Base-by-base conservation (phyloP, 2,329 filamentous ascomycete genomes). In the Exophiala mesophila region DNA sequence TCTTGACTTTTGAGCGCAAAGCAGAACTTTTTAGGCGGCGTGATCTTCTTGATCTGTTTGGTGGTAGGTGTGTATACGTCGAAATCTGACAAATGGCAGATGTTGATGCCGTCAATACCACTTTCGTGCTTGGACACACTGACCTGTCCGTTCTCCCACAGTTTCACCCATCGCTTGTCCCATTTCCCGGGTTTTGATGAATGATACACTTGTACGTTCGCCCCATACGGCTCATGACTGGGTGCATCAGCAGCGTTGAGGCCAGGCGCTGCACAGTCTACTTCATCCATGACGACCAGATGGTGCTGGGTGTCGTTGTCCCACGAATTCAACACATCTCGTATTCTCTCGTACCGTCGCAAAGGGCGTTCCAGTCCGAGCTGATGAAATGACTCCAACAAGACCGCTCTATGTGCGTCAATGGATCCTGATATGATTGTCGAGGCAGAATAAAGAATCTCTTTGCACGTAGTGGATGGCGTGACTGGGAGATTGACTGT, bases 311-410 rank as follows among this genome's bases (percentile, higher is more conserved):
- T 71, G 60, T 95, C 88, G 31, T 75, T 72, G 47, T 94, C 86
- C 90, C 90, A 97, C 0, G 88, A 94, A 61, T 94, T 94, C 74
- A 96, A 77, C 16, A 95, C 78, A 57, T 95, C 87, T 46, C 87
- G 79, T 21, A 97, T 76, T 49, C 79, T 80, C 66, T 97, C 90
- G 60, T 95, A 96, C 28, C 80, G 82, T 29, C 90, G 83, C 18
- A 97, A 67, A 1, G 85, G 83, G 28, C 90, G 80, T 61, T 94
- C 85, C 2, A 97, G 72, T 20, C 87, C 87, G 1, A 92, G 74
- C 32, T 80, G 75, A 15, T 73, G 68, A 60, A 88, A 96, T 15
- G 76, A 78, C 62, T 97, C 90, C 13, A 88, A 64, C 8, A 96
- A 62, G n/a, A 92, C 73, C 39, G 82, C 83, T 9, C 73, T 76